Conservation (phyloP, 345 rosid genomes). For the Eutrema yunnanense region DNA sequence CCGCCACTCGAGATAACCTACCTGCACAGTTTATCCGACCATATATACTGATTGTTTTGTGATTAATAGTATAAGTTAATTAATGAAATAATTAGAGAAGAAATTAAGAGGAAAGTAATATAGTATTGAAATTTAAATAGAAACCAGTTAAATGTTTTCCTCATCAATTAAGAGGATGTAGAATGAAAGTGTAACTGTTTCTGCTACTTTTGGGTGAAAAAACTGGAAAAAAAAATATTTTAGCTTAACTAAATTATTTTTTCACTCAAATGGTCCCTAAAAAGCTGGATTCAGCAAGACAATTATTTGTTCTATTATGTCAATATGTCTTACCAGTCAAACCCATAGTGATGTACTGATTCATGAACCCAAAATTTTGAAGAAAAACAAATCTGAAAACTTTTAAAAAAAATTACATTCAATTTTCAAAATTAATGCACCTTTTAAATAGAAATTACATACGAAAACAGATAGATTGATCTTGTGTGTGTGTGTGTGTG, state of each 20-base stretch:
- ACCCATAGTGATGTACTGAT: neutral
- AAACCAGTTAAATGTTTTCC: neutral
- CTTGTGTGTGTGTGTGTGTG: neutral
- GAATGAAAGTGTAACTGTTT: neutral
- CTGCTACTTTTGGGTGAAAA: neutral
- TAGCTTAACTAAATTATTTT: neutral
- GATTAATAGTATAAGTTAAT: neutral
- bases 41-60: neutral
- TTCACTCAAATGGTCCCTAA: neutral
- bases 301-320: neutral
- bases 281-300: neutral
- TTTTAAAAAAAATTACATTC: neutral
- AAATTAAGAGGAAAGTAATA: neutral
- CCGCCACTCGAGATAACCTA: slow-evolving; percentile 73
- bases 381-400: neutral
- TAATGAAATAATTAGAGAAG: neutral
- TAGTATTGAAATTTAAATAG: neutral
- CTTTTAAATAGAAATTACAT: neutral
- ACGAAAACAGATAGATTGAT: neutral
- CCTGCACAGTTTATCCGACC: slow-evolving; percentile 29
- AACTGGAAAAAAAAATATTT: neutral
- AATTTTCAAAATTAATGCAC: neutral
- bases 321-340: neutral
- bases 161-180: neutral
- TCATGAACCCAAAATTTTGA: neutral